Evolutionary conservation across 495 filamentous ascomycete species (phyloP).

Genomic region (Acidiella bohemica): DNA sequence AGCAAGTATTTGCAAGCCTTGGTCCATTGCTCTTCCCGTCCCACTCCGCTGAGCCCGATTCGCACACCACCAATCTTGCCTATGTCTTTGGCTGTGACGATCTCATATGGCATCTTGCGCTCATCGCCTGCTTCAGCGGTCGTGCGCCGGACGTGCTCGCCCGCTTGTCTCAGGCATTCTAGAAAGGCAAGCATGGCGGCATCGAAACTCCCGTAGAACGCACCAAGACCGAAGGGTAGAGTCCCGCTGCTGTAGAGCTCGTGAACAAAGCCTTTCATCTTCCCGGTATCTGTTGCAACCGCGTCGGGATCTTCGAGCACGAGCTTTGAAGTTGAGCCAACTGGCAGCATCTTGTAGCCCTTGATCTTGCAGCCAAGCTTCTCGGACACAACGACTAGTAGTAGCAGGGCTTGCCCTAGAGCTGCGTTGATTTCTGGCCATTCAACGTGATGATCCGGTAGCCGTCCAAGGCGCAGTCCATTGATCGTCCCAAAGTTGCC

Average conservation of each 20-base stretch:
- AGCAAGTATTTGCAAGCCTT: constrained; percentile 92
- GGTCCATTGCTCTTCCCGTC: constrained; percentile 89
- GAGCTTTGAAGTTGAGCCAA: constrained; percentile 82
- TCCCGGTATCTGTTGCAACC: constrained; percentile 21
- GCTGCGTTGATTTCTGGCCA: constrained; percentile 99
- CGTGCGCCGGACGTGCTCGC: constrained; percentile 59
- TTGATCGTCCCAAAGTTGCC: constrained; percentile 96
- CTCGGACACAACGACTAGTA: constrained; percentile 82
- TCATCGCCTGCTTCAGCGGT: constrained; percentile 19
- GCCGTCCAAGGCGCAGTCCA: constrained; percentile 68
- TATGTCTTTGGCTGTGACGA: constrained; percentile 55
- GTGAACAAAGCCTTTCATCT: constrained; percentile 52
- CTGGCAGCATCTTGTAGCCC: constrained; percentile 73
- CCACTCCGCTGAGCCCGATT: constrained; percentile 70
- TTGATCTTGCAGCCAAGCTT: constrained; percentile 73
- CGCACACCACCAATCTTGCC: constrained; percentile 62
- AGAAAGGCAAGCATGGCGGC: constrained; percentile 88
- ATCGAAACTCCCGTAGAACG: constrained; percentile 86
- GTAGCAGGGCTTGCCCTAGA: constrained; percentile 82
- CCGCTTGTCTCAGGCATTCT: constrained; percentile 79
- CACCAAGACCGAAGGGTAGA: constrained; percentile 69
- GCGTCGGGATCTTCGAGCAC: constrained; percentile 58
- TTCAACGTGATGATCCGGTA: constrained; percentile 64
- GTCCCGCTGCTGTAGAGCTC: constrained; percentile 85
- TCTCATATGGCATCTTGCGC: constrained; percentile 65